Evolutionary conservation across 257 asterid species (phyloP).

Genomic region (Solanum chiquidenum): DNA sequence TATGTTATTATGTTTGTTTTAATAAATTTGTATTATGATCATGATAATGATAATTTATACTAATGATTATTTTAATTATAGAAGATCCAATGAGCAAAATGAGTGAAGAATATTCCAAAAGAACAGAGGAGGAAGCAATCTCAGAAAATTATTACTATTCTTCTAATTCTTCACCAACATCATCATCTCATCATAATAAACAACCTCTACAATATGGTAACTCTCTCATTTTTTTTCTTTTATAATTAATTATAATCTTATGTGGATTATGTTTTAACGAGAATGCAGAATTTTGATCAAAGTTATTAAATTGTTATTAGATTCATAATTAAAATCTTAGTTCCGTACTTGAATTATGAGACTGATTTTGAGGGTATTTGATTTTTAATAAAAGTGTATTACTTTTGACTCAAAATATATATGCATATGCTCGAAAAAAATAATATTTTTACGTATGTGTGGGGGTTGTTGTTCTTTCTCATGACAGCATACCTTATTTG

Average conservation of each 20-base stretch:
- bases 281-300: not conserved
- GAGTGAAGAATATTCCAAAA: constrained; percentile 15
- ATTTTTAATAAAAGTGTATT: not conserved
- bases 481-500: not conserved
- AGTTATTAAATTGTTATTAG: not conserved
- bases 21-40: not conserved
- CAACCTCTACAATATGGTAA: constrained; percentile 36
- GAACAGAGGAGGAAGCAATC: constrained; percentile 33
- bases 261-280: not conserved
- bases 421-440: not conserved
- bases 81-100: constrained; percentile 11
- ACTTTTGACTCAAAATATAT: not conserved
- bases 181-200: constrained; percentile 4
- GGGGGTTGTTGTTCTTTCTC: not conserved
- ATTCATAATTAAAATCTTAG: not conserved
- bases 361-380: not conserved
- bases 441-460: not conserved
- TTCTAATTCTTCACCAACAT: constrained; percentile 23
- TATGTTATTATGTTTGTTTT: not conserved
- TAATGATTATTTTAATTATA: not conserved
- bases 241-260: not conserved
- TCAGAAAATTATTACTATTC: constrained; percentile 25
- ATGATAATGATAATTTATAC: not conserved
- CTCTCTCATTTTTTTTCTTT: not conserved
- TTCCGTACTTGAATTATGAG: not conserved